These are phyloP conservation scores for Gracilariopsis chorda DNA, from an alignment of 23 red algal genomes.

Conservation along the genomic window DNA sequence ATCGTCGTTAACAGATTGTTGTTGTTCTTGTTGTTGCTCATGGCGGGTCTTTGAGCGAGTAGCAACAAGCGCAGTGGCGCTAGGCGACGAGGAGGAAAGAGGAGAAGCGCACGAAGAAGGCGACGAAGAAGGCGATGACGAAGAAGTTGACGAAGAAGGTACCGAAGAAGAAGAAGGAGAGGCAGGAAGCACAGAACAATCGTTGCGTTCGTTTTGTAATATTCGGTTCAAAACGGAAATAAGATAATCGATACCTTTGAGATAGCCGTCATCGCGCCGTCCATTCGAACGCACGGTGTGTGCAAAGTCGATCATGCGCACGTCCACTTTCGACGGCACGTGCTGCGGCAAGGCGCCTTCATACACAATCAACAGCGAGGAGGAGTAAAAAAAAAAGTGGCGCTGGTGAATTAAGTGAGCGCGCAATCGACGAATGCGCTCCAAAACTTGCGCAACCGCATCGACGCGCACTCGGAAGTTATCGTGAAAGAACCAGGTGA, in stretches of 20 bases:
- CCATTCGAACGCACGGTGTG: constrained; percentile 63
- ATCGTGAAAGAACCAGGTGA: constrained; percentile 78
- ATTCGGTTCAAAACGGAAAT: neutral
- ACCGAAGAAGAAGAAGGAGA: no score
- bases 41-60: no score
- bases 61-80: no score
- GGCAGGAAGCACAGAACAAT: neutral
- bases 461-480: constrained; percentile 23
- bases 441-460: neutral
- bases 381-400: constrained; percentile 92
- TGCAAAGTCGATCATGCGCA: constrained; percentile 99
- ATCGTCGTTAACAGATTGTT: no score
- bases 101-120: no score
- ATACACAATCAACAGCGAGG: constrained; percentile 88
- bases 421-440: constrained; percentile 7
- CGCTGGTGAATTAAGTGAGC: constrained; percentile 27
- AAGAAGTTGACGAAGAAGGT: no score
- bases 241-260: constrained; percentile 29
- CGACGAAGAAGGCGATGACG: no score
- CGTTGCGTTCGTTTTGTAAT: neutral
- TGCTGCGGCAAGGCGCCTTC: constrained; percentile 61
- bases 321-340: constrained; percentile 8
- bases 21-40: no score
- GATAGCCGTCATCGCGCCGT: constrained; percentile 44
- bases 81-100: no score